Evolutionary conservation across 2,329 filamentous ascomycete genomes (phyloP).

Genomic region (Talaromyces pinophilus): DNA sequence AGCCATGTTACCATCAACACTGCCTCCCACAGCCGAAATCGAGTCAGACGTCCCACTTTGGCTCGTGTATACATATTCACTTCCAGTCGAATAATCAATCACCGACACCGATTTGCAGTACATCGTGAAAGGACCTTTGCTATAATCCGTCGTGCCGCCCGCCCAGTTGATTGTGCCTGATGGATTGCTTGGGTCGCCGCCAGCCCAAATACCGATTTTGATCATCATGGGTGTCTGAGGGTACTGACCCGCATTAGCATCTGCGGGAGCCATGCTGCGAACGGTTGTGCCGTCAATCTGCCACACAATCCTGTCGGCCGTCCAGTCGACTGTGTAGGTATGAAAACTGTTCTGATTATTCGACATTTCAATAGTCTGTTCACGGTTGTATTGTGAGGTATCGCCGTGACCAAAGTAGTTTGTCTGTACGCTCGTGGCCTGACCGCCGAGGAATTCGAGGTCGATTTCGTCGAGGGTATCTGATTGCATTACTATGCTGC

Average conservation of each 20-base stretch:
- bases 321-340: slow-evolving; percentile 93
- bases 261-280: slow-evolving; percentile 69
- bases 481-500: slow-evolving; percentile 85
- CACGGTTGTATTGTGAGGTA: slow-evolving; percentile 82
- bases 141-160: slow-evolving; percentile 80
- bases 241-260: slow-evolving; percentile 72
- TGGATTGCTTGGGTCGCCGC: slow-evolving; percentile 78
- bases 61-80: slow-evolving; percentile 78
- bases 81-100: slow-evolving; percentile 91
- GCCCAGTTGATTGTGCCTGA: slow-evolving; percentile 86
- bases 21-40: slow-evolving; percentile 77
- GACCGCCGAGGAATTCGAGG: slow-evolving; percentile 89
- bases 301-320: slow-evolving; percentile 80
- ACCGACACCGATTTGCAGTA: slow-evolving; percentile 72
- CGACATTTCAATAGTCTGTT: slow-evolving; percentile 70
- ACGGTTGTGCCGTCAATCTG: slow-evolving; percentile 75
- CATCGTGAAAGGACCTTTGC: slow-evolving; percentile 82
- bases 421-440: slow-evolving; percentile 76
- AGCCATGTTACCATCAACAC: slow-evolving; percentile 65
- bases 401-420: slow-evolving; percentile 97
- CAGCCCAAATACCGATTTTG: slow-evolving; percentile 89
- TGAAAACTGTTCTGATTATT: slow-evolving; percentile 74
- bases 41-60: slow-evolving; percentile 75
- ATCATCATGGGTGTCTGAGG: slow-evolving; percentile 95
- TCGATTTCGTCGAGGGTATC: slow-evolving; percentile 95